phyloP scores from a whole-genome alignment of 1,139 yeast species.

The Magnusiomyces clavatus region DNA sequence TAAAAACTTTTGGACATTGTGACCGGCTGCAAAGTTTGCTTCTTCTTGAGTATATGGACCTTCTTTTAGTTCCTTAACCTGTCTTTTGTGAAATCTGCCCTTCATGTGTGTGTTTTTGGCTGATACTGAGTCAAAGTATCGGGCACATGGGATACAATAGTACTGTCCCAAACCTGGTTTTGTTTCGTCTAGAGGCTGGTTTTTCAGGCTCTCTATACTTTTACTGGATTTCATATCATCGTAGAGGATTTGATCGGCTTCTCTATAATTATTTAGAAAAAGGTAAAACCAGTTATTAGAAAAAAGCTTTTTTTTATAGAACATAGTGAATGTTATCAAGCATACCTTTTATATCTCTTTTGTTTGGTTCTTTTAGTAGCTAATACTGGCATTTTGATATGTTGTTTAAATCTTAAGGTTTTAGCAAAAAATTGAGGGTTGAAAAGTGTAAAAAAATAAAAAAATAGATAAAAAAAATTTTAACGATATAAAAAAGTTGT shows the following conservation, averaged over 20 bases:
- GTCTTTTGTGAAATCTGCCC: constrained; percentile 76
- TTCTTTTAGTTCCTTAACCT: constrained; percentile 64
- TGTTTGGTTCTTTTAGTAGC: constrained; percentile 6
- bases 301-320: neutral
- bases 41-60: constrained; percentile 84
- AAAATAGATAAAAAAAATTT: neutral
- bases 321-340: neutral
- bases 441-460: neutral
- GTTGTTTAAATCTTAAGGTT: neutral
- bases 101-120: constrained; percentile 68
- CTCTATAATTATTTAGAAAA: constrained; percentile 41
- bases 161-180: constrained; percentile 92
- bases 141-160: constrained; percentile 91
- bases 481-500: neutral
- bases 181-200: constrained; percentile 82
- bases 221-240: constrained; percentile 63
- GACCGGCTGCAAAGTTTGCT: constrained; percentile 85
- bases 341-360: constrained; percentile 5
- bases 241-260: constrained; percentile 67
- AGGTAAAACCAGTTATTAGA: no score
- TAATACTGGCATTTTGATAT: constrained; percentile 2
- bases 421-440: neutral
- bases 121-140: constrained; percentile 72
- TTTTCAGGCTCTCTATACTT: constrained; percentile 53
- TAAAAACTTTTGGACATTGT: constrained; percentile 62